These are phyloP conservation scores for Catharanthus roseus DNA, from an alignment of 257 asterid species.

Conservation along the genomic window DNA sequence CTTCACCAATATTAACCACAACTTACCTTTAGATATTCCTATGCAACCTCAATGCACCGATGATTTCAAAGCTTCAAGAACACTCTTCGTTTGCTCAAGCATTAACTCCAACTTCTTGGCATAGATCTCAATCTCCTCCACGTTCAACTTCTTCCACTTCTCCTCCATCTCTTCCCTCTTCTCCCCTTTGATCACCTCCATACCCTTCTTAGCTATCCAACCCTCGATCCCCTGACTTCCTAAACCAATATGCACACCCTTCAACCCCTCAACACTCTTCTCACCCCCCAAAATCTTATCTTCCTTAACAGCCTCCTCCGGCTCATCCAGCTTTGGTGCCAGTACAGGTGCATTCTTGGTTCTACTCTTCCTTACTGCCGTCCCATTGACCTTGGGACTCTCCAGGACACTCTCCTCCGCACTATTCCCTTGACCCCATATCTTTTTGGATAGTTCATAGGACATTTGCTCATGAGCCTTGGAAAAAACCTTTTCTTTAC, in stretches of 20 bases:
- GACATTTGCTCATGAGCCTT: conserved; percentile 47
- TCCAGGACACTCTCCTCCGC: conserved; percentile 18
- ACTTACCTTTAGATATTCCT: not conserved
- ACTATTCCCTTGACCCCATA: conserved; percentile 43
- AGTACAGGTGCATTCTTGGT: not conserved
- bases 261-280: conserved; percentile 8
- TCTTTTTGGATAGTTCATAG: conserved; percentile 36
- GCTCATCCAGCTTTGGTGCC: conserved; percentile 1
- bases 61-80: conserved; percentile 28
- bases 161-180: conserved; percentile 28
- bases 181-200: conserved; percentile 25
- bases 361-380: conserved; percentile 21
- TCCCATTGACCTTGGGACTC: conserved; percentile 29
- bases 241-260: conserved; percentile 3
- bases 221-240: conserved; percentile 23
- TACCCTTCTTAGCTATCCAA: conserved; percentile 31
- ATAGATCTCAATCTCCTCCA: conserved; percentile 27
- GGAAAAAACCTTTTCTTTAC: conserved; percentile 27
- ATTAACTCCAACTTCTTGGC: conserved; percentile 29
- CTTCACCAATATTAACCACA: not conserved
- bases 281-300: conserved; percentile 13
- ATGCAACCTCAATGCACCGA: conserved; percentile 7
- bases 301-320: conserved; percentile 19
- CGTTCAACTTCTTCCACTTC: conserved; percentile 31
- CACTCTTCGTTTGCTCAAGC: conserved; percentile 28